These are phyloP conservation scores for Jackrogersella multiformis DNA, from an alignment of 495 filamentous ascomycete species.

Conservation along the genomic window DNA sequence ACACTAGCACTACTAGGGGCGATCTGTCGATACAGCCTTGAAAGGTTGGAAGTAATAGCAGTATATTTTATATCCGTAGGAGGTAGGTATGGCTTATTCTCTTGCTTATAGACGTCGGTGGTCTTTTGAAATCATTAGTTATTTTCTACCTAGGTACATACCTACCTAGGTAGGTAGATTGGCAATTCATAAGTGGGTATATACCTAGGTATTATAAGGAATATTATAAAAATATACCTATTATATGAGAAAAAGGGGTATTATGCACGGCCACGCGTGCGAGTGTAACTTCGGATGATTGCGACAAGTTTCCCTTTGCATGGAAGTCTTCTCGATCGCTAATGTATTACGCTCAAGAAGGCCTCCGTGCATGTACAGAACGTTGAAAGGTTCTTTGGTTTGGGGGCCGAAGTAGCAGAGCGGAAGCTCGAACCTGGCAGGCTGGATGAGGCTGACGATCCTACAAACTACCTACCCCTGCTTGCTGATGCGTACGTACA, in stretches of 20 bases:
- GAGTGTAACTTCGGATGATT: conserved; percentile 7
- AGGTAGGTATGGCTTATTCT: neutral
- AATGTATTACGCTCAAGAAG: conserved; percentile 1
- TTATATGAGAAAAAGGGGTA: conserved; percentile 10
- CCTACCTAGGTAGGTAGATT: no score
- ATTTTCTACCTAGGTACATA: no score
- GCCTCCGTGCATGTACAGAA: conserved; percentile 6
- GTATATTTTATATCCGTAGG: neutral
- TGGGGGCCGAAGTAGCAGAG: conserved; percentile 23
- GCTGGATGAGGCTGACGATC: conserved; percentile 39
- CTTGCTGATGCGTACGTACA: neutral
- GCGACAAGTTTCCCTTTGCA: conserved; percentile 6
- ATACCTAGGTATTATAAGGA: no score
- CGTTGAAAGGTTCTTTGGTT: conserved; percentile 8
- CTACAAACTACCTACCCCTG: conserved; percentile 26
- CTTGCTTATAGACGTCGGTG: no score
- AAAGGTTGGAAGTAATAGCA: neutral
- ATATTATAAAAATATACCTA: no score
- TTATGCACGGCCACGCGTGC: conserved; percentile 11
- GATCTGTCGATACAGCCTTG: conserved; percentile 7
- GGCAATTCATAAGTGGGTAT: no score
- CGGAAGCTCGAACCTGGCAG: conserved; percentile 28
- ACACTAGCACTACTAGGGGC: conserved; percentile 7
- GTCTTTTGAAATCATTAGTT: no score
- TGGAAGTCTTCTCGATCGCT: conserved; percentile 14